Evolutionary conservation across 2,329 filamentous ascomycete species (phyloP), one percentile per base, ranked within the genome.

Genomic region (Arthroderma sp.): DNA sequence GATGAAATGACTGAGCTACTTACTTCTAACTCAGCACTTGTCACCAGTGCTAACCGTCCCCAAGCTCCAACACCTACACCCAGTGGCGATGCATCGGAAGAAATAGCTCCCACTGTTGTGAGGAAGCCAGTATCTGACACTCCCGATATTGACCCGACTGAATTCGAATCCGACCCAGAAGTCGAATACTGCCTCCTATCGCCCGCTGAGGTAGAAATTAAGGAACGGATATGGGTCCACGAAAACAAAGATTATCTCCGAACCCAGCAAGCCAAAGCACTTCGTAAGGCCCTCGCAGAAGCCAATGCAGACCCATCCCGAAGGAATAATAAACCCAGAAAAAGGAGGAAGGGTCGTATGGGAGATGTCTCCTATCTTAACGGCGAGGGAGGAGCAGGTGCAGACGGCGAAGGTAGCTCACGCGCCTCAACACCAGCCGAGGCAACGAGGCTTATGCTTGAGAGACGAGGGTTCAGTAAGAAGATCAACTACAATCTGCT

Each of bases 201-300:
- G 0, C 75, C 80, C 1, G 75, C 78, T 3, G 88, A 96, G 64
- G 77, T 81, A 2, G 75, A 75, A 31, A 77, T 87, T 57, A 96
- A 95, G 61, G 88, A 95, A 61, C 78, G 80, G 48, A 84, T 96
- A 43, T 98, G 91, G 91, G 80, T 94, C 37, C 88, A 89, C 48
- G 81, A 88, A 59, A 96, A 98, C 63, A 87, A 91, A 60, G 86
- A 93, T 53, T 98, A 88, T 76, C 72, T 98, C 34, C 83, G 89
- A 6, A 76, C 80, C 40, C 83, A 93, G 58, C 87, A 95, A 57
- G 79, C 84, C 48, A 94, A 91, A 62, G 73, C 83, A 5, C 81
- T 93, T 46, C 77, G 83, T 34, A 76, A 80, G 47, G 85, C 87
- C 32, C 61, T 78, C 11, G 69, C 69, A n/a, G 71, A 74, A 49